These are phyloP conservation scores for Cryptococcus sp. DNA, from an alignment of 1,284 basidiomycete species.

Conservation along the genomic window DNA sequence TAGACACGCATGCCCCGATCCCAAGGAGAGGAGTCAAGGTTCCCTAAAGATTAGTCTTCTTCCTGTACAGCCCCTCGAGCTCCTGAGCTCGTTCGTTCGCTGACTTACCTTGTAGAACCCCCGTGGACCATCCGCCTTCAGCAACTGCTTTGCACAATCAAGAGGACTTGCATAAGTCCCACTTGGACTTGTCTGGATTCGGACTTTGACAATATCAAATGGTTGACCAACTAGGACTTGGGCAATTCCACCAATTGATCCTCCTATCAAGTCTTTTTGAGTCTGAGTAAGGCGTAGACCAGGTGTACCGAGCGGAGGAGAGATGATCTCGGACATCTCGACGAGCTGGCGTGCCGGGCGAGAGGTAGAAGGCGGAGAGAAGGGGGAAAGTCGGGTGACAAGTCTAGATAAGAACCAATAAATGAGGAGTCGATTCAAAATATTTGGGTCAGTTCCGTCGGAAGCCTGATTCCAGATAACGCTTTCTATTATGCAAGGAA, in stretches of 20 bases:
- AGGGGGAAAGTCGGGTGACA: no score
- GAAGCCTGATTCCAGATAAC: no score
- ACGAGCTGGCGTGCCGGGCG: no score
- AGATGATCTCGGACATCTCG: slow-evolving; percentile 44
- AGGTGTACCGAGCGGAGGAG: slow-evolving; percentile 22
- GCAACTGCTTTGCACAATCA: slow-evolving; percentile 79
- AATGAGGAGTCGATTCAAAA: no score
- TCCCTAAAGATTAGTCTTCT: slow-evolving; percentile 58
- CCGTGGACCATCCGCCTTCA: slow-evolving; percentile 85
- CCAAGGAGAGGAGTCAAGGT: slow-evolving; percentile 89
- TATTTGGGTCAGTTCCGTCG: no score
- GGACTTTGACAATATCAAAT: slow-evolving; percentile 93
- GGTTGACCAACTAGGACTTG: slow-evolving; percentile 89
- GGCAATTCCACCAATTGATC: slow-evolving; percentile 79
- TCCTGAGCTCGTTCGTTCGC: no score
- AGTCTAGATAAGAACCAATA: no score
- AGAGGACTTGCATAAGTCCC: slow-evolving; percentile 86
- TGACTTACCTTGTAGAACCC: slow-evolving; percentile 87
- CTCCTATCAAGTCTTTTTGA: slow-evolving; percentile 76
- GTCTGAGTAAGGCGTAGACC: slow-evolving; percentile 38
- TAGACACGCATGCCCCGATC: slow-evolving; percentile 84
- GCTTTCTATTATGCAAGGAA: no score
- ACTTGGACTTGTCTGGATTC: slow-evolving; percentile 90
- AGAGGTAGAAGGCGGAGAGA: no score
- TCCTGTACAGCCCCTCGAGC: background rate